Base-by-base conservation (phyloP, 768 basidiomycete genomes). In the Hemileccinum rubropunctum region DNA sequence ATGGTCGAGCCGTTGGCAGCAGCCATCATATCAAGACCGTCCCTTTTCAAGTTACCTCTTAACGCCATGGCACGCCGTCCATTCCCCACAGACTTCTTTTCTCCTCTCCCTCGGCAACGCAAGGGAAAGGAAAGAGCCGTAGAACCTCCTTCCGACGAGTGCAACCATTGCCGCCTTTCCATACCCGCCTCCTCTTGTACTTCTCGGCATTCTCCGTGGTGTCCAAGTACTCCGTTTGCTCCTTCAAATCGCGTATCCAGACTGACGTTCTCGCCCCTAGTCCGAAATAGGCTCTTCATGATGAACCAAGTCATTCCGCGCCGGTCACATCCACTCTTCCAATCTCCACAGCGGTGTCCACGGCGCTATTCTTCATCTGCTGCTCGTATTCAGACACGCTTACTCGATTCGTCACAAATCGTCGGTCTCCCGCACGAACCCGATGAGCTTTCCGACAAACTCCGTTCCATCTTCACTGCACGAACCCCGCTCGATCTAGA, bases 1-100 rank as follows among this genome's bases (percentile, higher is more conserved):
- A 85, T 84, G 83, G 74, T 84, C 60, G 82, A 86, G 73, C 80
- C 81, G 61, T 69, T 85, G 57, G 76, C 78, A 50, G 73, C 77
- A 38, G 75, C 76, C 66, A 69, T 83, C 34, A 34, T 56, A 65
- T 78, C 67, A 75, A 73, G 66, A 48, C 53, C 64, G 35, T 53
- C 58, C 52, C 42, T 65, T 45, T 59, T 66, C 37, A 66, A 57
- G 51, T 52, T 64, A 46, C 58, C 67, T 40, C 51, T 67, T 37
- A 56, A 53, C 41, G 58, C 62, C 53, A 66, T 70, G 62, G 43
- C 58, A 45, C 63, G 64, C 15, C 59, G 63, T 17, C 54, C 68
- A 2, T 55, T 81, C 17, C 69, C 71, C 1, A 52, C 68, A 10
- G 76, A 81, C 57, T 82, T 83, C 63, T 83, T 82, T 57, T 78